Evolutionary conservation across 495 filamentous ascomycete species (phyloP).

Genomic region (Penicillium taxi): DNA sequence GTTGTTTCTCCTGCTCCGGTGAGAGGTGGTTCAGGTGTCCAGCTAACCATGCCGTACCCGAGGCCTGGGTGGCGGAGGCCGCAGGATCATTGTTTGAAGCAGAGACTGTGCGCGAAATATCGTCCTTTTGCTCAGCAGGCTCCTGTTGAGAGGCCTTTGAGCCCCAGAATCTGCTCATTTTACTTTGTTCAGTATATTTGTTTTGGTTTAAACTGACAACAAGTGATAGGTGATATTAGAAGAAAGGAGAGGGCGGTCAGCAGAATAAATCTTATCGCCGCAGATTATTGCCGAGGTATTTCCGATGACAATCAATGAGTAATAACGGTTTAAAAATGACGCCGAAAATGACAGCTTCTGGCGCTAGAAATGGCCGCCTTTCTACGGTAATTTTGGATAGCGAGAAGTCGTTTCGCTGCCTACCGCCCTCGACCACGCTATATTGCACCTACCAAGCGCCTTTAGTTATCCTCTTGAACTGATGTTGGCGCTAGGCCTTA

Average conservation of each 20-base stretch:
- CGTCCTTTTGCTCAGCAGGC: conserved; percentile 19
- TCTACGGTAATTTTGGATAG: too few species aligned
- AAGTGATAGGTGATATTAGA: conserved; percentile 3
- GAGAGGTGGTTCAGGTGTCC: conserved; percentile 72
- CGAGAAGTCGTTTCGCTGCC: too few species aligned
- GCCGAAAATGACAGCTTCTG: too few species aligned
- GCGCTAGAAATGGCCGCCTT: too few species aligned
- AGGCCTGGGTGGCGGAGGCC: conserved; percentile 34
- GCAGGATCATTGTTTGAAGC: conserved; percentile 33
- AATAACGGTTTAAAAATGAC: too few species aligned
- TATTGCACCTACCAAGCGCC: too few species aligned
- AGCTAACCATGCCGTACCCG: conserved; percentile 38
- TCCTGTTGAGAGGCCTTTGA: conserved; percentile 29
- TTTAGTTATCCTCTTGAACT: too few species aligned
- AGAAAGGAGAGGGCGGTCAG: conserved; percentile 5
- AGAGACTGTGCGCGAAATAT: conserved; percentile 17
- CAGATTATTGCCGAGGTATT: too few species aligned
- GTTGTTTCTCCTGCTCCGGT: conserved; percentile 53
- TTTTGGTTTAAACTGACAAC: neutral
- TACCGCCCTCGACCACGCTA: too few species aligned
- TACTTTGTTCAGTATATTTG: conserved; percentile 2
- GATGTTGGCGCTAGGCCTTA: too few species aligned
- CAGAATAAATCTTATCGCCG: neutral
- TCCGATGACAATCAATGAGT: too few species aligned
- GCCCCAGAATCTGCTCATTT: conserved; percentile 28